These are phyloP conservation scores for Jamesozyma piceae DNA, from an alignment of 805 yeast genomes.

Conservation along the genomic window DNA sequence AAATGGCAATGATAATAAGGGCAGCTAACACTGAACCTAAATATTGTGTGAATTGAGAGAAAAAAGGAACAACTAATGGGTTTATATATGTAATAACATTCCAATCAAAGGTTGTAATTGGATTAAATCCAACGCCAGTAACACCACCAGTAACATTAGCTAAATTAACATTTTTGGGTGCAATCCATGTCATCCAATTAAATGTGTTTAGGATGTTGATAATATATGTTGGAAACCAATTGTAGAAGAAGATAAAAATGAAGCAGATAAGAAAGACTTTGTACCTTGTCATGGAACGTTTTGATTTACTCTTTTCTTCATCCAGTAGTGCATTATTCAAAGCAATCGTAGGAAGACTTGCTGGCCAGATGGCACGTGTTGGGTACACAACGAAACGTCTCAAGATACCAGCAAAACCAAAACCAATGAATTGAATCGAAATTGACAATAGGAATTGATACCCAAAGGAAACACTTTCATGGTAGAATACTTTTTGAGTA, in stretches of 20 bases:
- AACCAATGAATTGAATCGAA: slow-evolving; percentile 54
- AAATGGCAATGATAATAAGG: slow-evolving; percentile 29
- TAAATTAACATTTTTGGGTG: slow-evolving; percentile 40
- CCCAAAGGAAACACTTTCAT: slow-evolving; percentile 33
- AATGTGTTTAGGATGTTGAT: slow-evolving; percentile 36
- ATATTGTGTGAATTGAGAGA: slow-evolving; percentile 26
- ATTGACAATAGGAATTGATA: slow-evolving; percentile 45
- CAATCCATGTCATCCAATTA: slow-evolving; percentile 53
- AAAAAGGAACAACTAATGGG: slow-evolving; percentile 40
- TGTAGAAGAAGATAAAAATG: slow-evolving; percentile 32
- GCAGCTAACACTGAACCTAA: slow-evolving; percentile 31
- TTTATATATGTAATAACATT: slow-evolving; percentile 30
- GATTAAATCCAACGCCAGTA: slow-evolving; percentile 44
- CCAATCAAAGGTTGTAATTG: slow-evolving; percentile 47
- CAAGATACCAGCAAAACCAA: slow-evolving; percentile 58
- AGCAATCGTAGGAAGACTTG: slow-evolving; percentile 39
- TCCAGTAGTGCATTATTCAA: slow-evolving; percentile 39
- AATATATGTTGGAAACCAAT: slow-evolving; percentile 39
- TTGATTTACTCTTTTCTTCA: slow-evolving; percentile 23
- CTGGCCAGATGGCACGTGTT: slow-evolving; percentile 45
- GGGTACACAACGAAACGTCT: slow-evolving; percentile 50
- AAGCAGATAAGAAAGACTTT: slow-evolving; percentile 29
- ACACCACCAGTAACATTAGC: slow-evolving; percentile 41
- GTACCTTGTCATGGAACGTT: slow-evolving; percentile 31
- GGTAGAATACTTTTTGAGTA: slow-evolving; percentile 27